A percentile compares a stretch with the other conserved stretches of the same genome.
phyloP scores from a whole-genome alignment of 495 filamentous ascomycete species.

The Neurospora intermedia region DNA sequence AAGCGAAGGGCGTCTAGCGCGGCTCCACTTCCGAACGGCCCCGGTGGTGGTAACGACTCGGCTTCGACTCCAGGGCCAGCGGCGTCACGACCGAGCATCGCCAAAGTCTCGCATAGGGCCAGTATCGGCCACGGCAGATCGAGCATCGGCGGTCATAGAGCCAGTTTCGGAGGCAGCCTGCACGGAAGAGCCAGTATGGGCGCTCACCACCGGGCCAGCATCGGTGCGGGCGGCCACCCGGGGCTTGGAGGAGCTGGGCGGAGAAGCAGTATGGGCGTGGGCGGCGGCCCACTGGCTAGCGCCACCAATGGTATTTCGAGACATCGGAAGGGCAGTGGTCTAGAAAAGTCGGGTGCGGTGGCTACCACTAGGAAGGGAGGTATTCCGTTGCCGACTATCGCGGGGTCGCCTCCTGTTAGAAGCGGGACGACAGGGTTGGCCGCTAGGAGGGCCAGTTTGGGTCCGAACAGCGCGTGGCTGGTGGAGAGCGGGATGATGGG shows the following conservation, averaged over 20 bases:
- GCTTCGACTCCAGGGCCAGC: constrained; percentile 11
- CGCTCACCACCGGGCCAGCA: background rate
- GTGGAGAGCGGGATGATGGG: constrained; percentile 18
- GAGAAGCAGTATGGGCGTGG: background rate
- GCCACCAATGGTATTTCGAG: constrained; percentile 37
- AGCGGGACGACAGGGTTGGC: background rate
- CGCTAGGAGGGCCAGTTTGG: background rate
- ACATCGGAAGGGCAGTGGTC: constrained; percentile 25
- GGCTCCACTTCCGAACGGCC: background rate
- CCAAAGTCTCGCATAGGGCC: background rate
- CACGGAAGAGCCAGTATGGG: background rate
- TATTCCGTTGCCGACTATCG: constrained; percentile 28
- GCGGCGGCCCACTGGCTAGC: constrained; percentile 21
- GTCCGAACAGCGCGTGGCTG: background rate
- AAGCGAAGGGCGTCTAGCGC: constrained; percentile 19
- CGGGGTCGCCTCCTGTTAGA: constrained; percentile 29
- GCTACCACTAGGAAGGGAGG: background rate
- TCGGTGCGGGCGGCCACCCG: background rate
- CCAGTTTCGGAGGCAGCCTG: background rate
- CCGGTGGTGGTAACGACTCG: constrained; percentile 16
- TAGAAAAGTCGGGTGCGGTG: constrained; percentile 19
- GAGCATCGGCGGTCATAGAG: background rate
- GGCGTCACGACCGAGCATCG: background rate
- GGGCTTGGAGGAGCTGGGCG: background rate
- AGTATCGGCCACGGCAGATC: background rate